Conservation (phyloP, 768 basidiomycete genomes). For the Lactifluus piperatus region DNA sequence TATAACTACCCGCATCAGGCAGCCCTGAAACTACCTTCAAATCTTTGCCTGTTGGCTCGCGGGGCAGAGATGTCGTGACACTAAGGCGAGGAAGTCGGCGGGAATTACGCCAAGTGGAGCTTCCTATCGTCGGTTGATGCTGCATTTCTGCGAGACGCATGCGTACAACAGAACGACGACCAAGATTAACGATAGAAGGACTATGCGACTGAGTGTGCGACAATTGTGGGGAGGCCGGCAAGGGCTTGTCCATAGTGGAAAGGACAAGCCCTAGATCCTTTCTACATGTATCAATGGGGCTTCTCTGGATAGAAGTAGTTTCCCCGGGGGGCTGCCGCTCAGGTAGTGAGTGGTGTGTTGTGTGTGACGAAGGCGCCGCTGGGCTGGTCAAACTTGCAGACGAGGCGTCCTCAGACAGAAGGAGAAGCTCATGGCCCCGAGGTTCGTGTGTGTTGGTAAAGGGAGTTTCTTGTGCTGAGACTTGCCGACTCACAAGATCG, state of each 20-base stretch:
- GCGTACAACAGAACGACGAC: slow-evolving; percentile 53
- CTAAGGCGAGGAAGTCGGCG: neutral
- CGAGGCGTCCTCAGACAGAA: neutral
- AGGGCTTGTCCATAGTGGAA: neutral
- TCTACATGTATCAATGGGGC: neutral
- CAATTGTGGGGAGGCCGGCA: slow-evolving; percentile 18
- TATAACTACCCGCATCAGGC: neutral
- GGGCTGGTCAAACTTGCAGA: neutral
- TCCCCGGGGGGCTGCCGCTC: neutral
- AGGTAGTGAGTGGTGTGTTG: too few relatives aligned
- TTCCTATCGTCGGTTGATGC: neutral
- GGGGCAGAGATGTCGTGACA: neutral
- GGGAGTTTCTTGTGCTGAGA: neutral
- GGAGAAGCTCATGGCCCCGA: neutral
- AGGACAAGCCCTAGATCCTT: neutral
- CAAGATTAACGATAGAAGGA: slow-evolving; percentile 56
- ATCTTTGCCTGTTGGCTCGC: neutral
- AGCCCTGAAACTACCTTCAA: neutral
- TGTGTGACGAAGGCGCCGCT: neutral
- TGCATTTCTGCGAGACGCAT: slow-evolving; percentile 59
- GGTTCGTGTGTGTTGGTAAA: neutral
- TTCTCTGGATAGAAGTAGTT: neutral
- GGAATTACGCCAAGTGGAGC: neutral
- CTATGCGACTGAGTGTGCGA: slow-evolving; percentile 33
- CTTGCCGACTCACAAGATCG: neutral